A percentile compares a stretch with the other conserved stretches of the same genome.
phyloP scores from a whole-genome alignment of 495 filamentous ascomycete species.

The Xanthoparmelia taractica region DNA sequence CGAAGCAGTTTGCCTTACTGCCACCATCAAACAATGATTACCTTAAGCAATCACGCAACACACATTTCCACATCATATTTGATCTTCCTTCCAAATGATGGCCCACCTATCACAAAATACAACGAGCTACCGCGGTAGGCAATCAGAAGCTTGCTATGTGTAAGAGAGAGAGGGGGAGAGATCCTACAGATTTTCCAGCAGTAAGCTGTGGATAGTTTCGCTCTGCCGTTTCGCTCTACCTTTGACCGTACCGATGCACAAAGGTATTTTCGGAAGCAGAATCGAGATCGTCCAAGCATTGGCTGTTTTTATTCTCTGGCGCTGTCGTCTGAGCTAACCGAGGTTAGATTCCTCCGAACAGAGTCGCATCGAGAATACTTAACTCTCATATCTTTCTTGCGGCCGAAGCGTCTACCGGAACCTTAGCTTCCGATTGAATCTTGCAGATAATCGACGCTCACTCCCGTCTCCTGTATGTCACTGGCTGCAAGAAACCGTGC shows the following conservation, averaged over 20 bases:
- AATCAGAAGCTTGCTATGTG: not conserved
- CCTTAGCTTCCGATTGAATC: not conserved
- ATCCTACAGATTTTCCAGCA: not conserved
- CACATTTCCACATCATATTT: not conserved
- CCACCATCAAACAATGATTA: not conserved
- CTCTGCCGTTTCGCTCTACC: not conserved
- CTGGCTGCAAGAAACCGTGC: not conserved
- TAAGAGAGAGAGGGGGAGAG: not conserved
- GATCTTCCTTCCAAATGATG: not conserved
- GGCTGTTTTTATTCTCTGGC: slow-evolving; percentile 1
- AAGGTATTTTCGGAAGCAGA: not conserved
- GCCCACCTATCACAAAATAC: not conserved
- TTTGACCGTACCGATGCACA: not conserved
- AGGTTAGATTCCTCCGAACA: slow-evolving; percentile 2
- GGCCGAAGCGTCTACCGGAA: slow-evolving; percentile 8
- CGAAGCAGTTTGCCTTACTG: not conserved
- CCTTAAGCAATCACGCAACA: not conserved
- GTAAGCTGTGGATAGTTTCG: not conserved
- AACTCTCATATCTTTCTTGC: not conserved
- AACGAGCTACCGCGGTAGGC: not conserved
- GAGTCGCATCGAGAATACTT: not conserved
- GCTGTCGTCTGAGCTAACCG: not conserved
- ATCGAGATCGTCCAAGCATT: not conserved
- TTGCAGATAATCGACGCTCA: slow-evolving; percentile 3
- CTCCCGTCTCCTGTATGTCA: not conserved